Evolutionary conservation across 108 stramenopile species (phyloP), one percentile per base, ranked within the genome.

Genomic region (Nitzschia inconspicua): DNA sequence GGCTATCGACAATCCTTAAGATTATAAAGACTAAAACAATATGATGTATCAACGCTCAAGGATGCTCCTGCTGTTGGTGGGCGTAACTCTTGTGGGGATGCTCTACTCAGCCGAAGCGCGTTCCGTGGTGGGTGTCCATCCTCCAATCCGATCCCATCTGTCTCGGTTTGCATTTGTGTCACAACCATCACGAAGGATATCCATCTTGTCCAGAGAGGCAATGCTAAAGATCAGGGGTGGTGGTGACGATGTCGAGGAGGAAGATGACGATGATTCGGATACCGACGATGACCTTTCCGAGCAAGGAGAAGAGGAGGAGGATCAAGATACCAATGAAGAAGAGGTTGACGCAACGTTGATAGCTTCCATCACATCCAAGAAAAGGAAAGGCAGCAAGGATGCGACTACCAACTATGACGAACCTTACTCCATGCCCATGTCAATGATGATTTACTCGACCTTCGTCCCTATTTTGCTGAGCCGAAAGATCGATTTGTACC

Each of bases 391-490:
- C 7, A 35, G 30, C 31, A 31, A 36, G 0, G 34, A 35, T 1
- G 7, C 19, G 23, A 29, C 48, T 3, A 36, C 32, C 7, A n/a
- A 35, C 4, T 50, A 24, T 31, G 68, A 54, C 5, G 69, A 70
- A 31, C 69, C 69, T 14, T 72, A 61, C 28, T 64, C 64, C 34
- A 32, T 64, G 25, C 44, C 62, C 23, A 47, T 63, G 8, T 34
- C 29, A 13, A n/a, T 71, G 19, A 65, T 66, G 39, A 48, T 82
- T 25, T 71, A 62, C 32, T 36, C 68, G 3, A 66, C 77, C 29
- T 54, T 87, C 16, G 85, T 79, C 8, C 73, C 80, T 24, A 87
- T 87, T 76, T 26, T 87, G 29, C 61, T 85, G 11, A 51, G 75
- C 13, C 66, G 78, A 8, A 63, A 67, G 41, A 54, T 87, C 16